Conservation (phyloP, 345 rosid species). For the Conringia planisiliqua region DNA sequence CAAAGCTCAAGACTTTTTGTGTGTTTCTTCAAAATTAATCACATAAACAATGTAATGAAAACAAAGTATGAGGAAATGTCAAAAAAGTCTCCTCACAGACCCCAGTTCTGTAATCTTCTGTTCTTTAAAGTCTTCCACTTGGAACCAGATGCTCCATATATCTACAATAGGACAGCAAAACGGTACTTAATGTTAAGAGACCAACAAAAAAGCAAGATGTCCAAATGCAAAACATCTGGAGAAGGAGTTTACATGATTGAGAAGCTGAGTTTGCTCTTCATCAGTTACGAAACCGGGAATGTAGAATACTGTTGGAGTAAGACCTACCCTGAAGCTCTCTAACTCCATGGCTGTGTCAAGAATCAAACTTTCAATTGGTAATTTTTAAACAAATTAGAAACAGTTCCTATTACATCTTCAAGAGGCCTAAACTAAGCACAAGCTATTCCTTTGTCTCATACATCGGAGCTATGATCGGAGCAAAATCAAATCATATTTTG, state of each 20-base stretch:
- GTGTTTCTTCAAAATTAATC: background rate
- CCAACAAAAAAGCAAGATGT: background rate
- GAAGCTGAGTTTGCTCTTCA: constrained; percentile 55
- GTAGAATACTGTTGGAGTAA: constrained; percentile 59
- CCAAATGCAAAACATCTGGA: background rate
- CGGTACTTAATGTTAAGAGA: background rate
- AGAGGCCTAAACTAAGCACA: background rate
- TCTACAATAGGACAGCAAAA: constrained; percentile 35
- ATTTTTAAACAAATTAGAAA: background rate
- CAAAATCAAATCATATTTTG: background rate
- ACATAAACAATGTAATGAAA: background rate
- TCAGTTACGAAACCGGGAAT: constrained; percentile 62
- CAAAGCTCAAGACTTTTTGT: background rate
- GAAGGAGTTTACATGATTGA: constrained; percentile 40
- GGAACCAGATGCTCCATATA: constrained; percentile 61
- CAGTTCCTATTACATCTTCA: background rate
- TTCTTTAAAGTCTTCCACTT: constrained; percentile 88
- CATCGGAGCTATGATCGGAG: background rate
- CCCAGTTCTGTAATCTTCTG: constrained; percentile 92
- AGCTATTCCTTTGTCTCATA: background rate
- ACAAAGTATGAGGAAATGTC: background rate
- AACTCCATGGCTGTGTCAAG: constrained; percentile 34
- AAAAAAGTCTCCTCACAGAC: constrained; percentile 35
- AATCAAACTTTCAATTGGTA: background rate
- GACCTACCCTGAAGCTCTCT: constrained; percentile 51